Base-by-base conservation (phyloP, 179 eudicot species). In the Gypsophila paniculata region DNA sequence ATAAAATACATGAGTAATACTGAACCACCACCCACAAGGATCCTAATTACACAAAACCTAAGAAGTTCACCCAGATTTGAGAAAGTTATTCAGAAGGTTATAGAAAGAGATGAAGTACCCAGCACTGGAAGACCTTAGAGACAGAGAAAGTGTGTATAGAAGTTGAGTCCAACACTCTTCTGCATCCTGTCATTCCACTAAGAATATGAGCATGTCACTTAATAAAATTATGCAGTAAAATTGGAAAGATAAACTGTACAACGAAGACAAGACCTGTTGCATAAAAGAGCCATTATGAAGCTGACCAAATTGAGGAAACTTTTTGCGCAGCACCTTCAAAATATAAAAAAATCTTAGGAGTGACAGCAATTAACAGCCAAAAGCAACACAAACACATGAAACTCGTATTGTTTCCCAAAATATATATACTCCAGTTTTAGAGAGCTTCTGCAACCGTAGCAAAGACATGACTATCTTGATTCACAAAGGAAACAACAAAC, bases 121-220 rank as follows among this genome's bases (percentile, higher is more conserved):
- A 60, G 89, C 69, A 78, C 69, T 75, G 21, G 93, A 76, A 65
- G 90, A 81, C 72, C 70, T 87, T 22, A 93, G 87, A 59, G 92
- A 87, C 75, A 84, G 90, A 17, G 98, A 86, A 60, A 91, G 95
- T 17, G 96, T 86, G 77, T 87, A 93, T 49, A 93, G 68, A 51
- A 93, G 83, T 68, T 93, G 98, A 13, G 98, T 86, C 98, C 96
- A 93, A 76, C 98, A 93, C 79, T 93, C 98, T 82, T 93, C 98
- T 63, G 98, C 98, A 83, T 93, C 98, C 98, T 93, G 83, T 18
- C 53, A 67, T 62, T 74, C 51, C 58, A 57, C 60, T 32, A 25
- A 71, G 25, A 7, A 65, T 5, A 49, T 0, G n/a, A 79, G 52
- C 26, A 51, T 38, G 46, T 64, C 46, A 61, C 44, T 51, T 10